These are phyloP conservation scores for Fusarium tricinctum DNA, from an alignment of 2,329 filamentous ascomycete genomes.

Conservation along the genomic window DNA sequence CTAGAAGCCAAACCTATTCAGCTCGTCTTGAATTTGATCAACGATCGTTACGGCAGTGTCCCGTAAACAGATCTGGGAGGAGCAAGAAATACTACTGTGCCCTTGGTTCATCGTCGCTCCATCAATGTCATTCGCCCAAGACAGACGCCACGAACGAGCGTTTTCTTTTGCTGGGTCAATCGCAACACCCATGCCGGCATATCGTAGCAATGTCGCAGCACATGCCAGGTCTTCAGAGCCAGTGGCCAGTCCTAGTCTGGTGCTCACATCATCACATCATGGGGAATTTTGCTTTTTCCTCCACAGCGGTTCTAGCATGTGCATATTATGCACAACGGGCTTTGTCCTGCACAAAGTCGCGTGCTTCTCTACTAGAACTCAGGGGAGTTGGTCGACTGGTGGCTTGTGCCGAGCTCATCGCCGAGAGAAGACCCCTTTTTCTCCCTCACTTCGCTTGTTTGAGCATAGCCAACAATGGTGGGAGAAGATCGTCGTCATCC, in stretches of 20 bases:
- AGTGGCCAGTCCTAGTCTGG: neutral
- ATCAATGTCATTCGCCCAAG: slow-evolving; percentile 40
- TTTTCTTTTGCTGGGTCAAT: slow-evolving; percentile 35
- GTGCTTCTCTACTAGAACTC: slow-evolving; percentile 29
- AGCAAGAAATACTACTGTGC: slow-evolving; percentile 9
- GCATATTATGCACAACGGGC: slow-evolving; percentile 36
- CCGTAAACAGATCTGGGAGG: slow-evolving; percentile 27
- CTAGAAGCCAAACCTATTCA: slow-evolving; percentile 23
- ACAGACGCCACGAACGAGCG: slow-evolving; percentile 39
- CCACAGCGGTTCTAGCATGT: slow-evolving; percentile 14
- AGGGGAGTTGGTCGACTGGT: slow-evolving; percentile 35
- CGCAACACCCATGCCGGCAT: slow-evolving; percentile 39
- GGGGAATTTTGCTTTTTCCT: slow-evolving; percentile 32
- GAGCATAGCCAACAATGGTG: slow-evolving; percentile 29
- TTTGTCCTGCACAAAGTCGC: slow-evolving; percentile 46
- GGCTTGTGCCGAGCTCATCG: slow-evolving; percentile 42
- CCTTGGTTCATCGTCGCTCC: slow-evolving; percentile 31
- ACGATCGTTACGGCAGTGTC: slow-evolving; percentile 14
- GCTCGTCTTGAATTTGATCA: slow-evolving; percentile 16
- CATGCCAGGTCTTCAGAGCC: slow-evolving; percentile 8
- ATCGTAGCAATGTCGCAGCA: slow-evolving; percentile 26
- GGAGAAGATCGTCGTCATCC: slow-evolving; percentile 43
- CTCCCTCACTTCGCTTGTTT: slow-evolving; percentile 40
- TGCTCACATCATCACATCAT: slow-evolving; percentile 42
- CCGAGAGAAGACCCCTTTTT: slow-evolving; percentile 43